phyloP scores from a whole-genome alignment of 2,329 filamentous ascomycete genomes.

The Trichophyton rubrum region DNA sequence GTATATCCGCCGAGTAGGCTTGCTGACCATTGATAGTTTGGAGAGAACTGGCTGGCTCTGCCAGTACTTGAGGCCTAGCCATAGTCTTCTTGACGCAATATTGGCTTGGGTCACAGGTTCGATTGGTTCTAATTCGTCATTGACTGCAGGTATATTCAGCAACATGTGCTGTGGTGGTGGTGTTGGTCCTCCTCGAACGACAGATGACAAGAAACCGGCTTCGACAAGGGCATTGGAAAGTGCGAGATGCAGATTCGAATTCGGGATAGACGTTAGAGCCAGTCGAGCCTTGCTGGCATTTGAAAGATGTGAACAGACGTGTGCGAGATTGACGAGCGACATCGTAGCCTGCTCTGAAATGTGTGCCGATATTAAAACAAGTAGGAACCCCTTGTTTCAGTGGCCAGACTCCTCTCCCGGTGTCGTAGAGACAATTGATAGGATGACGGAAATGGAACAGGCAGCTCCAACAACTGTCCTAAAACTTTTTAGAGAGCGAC shows the following conservation, averaged over 20 bases:
- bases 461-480: background rate
- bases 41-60: conserved; percentile 66
- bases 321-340: conserved; percentile 61
- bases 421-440: background rate
- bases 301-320: conserved; percentile 82
- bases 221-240: conserved; percentile 68
- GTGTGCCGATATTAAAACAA: background rate
- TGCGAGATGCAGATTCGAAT: conserved; percentile 66
- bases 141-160: conserved; percentile 38
- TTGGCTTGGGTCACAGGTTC: conserved; percentile 55
- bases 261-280: conserved; percentile 69
- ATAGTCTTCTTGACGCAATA: conserved; percentile 61
- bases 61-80: conserved; percentile 86
- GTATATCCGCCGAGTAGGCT: conserved; percentile 60
- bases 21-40: conserved; percentile 55
- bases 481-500: background rate
- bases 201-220: conserved; percentile 66
- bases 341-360: conserved; percentile 31
- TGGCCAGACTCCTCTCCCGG: background rate
- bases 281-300: conserved; percentile 78
- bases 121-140: conserved; percentile 24
- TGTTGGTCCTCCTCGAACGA: conserved; percentile 57
- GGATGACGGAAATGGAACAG: background rate
- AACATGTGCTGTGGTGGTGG: conserved; percentile 43
- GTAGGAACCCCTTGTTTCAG: background rate